Percentiles rank a stretch among this genome's conserved stretches.
Evolutionary conservation across 345 rosid species (phyloP).

Genomic region (Psidium guajava): DNA sequence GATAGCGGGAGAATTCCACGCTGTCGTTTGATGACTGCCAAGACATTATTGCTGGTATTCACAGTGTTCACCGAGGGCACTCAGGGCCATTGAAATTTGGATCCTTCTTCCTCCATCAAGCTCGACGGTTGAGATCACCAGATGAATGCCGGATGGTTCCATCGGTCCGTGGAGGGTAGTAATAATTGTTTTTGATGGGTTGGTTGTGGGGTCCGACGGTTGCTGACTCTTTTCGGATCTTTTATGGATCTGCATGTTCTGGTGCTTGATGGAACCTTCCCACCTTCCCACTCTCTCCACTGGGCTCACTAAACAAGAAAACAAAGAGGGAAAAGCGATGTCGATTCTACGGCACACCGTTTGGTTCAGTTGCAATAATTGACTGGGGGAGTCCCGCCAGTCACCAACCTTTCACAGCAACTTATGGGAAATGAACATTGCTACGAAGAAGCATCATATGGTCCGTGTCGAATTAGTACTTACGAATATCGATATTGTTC

Average conservation of each 20-base stretch:
- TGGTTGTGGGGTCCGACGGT: not conserved
- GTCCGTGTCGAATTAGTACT: not conserved
- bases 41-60: not conserved
- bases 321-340: not conserved
- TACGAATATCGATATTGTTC: not conserved
- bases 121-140: not conserved
- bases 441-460: not conserved
- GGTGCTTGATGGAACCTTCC: not conserved
- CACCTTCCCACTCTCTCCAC: not conserved
- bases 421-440: not conserved
- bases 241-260: not conserved
- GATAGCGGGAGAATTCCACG: not conserved
- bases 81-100: not conserved
- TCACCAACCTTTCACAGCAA: not conserved
- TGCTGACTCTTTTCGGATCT: not conserved
- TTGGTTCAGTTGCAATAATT: not conserved
- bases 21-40: not conserved
- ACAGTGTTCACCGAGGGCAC: not conserved
- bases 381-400: not conserved
- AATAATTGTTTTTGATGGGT: not conserved
- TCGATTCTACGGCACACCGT: not conserved
- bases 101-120: not conserved
- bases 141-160: not conserved
- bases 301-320: not conserved
- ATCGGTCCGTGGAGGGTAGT: not conserved